A percentile compares a stretch with the other conserved stretches of the same genome.
Evolutionary conservation across 208 protist genomes (phyloP).

Genomic region (Wallacemonas sp.): DNA sequence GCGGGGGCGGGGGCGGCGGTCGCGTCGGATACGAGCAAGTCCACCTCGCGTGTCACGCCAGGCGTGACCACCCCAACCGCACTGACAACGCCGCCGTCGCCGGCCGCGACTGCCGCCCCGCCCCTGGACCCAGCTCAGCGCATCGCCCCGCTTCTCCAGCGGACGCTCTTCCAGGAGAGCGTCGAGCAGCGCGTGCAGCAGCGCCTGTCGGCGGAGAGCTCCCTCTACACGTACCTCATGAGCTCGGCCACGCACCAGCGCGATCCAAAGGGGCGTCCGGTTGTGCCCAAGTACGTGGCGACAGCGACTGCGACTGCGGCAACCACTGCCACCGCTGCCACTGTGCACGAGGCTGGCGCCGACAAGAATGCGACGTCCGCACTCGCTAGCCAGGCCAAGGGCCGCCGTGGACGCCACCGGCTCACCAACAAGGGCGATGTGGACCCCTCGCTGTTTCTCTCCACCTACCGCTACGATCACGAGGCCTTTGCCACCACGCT

Average conservation of each 20-base stretch:
- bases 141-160: background rate
- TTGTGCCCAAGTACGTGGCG: background rate
- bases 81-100: no score
- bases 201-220: background rate
- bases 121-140: background rate
- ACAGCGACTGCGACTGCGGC: background rate
- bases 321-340: background rate
- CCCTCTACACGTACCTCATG: slow-evolving; percentile 10
- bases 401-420: background rate
- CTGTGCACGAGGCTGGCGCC: background rate
- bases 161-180: background rate
- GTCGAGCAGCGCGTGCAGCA: slow-evolving; percentile 1
- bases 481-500: slow-evolving; percentile 14
- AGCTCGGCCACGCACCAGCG: slow-evolving; percentile 13
- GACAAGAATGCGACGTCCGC: background rate
- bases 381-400: slow-evolving; percentile 2
- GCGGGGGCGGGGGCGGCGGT: no score
- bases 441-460: slow-evolving; percentile 14
- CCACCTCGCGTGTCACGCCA: no score
- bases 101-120: background rate
- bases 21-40: no score
- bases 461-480: slow-evolving; percentile 15
- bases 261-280: background rate
- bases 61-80: no score
- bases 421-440: slow-evolving; percentile 4